Conservation (phyloP, 148 eudicot genomes). For the Amaranthus cruentus region DNA sequence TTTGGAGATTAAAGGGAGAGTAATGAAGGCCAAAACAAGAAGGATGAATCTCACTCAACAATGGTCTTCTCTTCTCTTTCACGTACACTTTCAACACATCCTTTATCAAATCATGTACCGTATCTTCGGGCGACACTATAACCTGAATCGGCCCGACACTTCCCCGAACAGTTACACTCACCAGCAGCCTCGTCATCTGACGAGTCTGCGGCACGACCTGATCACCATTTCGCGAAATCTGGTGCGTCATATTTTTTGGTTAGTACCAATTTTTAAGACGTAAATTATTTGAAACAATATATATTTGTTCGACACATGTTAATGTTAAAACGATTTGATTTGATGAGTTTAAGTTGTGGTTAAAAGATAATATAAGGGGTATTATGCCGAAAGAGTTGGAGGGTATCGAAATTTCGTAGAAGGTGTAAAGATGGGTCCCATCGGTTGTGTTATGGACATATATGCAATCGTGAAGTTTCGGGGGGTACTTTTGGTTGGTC, state of each 20-base stretch:
- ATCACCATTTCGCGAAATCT: background rate
- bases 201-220: background rate
- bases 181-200: slow-evolving; percentile 37
- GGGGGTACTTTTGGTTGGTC: background rate
- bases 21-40: slow-evolving; percentile 54
- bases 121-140: slow-evolving; percentile 49
- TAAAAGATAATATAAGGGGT: background rate
- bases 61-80: slow-evolving; percentile 51
- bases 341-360: background rate
- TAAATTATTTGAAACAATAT: background rate
- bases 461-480: background rate
- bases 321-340: background rate
- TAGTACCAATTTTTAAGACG: background rate
- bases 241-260: slow-evolving; percentile 1
- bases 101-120: slow-evolving; percentile 39
- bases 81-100: slow-evolving; percentile 41
- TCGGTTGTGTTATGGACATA: background rate
- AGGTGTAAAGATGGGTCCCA: background rate
- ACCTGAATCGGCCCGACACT: slow-evolving; percentile 53
- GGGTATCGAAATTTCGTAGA: slow-evolving; percentile 1
- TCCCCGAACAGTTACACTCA: slow-evolving; percentile 55
- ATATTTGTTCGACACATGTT: background rate
- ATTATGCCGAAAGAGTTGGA: background rate
- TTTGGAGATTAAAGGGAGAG: slow-evolving; percentile 54
- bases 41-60: slow-evolving; percentile 27